Conservation (phyloP, 1,284 basidiomycete genomes). For the Ustilago xerochloae region DNA sequence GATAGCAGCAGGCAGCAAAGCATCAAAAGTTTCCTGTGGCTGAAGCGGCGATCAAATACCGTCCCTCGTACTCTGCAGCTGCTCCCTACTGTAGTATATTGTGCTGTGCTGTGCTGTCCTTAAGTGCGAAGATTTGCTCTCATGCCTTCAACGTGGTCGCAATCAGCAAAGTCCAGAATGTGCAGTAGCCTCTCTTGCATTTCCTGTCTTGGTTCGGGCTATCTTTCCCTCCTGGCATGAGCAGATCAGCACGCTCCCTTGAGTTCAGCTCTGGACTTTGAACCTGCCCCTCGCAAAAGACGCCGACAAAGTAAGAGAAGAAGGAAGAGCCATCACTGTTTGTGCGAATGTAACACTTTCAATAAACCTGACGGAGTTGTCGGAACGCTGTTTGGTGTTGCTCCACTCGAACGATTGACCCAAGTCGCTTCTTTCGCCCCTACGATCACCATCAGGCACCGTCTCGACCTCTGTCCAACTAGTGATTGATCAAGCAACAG, state of each 20-base stretch:
- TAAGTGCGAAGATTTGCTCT: background rate
- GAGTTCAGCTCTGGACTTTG: too few species aligned
- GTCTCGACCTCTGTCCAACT: background rate
- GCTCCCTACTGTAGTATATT: too few species aligned
- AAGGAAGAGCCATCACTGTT: background rate
- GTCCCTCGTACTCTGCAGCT: too few species aligned
- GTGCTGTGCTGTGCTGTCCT: background rate
- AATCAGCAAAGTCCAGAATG: background rate
- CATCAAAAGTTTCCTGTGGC: background rate
- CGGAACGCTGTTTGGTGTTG: background rate
- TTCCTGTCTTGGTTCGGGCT: background rate
- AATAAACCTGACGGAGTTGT: background rate
- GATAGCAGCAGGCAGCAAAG: background rate
- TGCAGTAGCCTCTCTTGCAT: background rate
- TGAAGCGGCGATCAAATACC: background rate
- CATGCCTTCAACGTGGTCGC: slow-evolving; percentile 6
- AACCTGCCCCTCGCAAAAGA: background rate
- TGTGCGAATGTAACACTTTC: background rate
- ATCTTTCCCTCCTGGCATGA: too few species aligned
- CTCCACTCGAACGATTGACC: background rate
- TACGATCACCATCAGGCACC: background rate
- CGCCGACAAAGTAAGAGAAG: background rate
- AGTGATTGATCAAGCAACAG: too few species aligned
- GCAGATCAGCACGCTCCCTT: too few species aligned
- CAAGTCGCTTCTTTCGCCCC: background rate